Conservation (phyloP, 106 monocot genomes). For the Cymbidium sinense region DNA sequence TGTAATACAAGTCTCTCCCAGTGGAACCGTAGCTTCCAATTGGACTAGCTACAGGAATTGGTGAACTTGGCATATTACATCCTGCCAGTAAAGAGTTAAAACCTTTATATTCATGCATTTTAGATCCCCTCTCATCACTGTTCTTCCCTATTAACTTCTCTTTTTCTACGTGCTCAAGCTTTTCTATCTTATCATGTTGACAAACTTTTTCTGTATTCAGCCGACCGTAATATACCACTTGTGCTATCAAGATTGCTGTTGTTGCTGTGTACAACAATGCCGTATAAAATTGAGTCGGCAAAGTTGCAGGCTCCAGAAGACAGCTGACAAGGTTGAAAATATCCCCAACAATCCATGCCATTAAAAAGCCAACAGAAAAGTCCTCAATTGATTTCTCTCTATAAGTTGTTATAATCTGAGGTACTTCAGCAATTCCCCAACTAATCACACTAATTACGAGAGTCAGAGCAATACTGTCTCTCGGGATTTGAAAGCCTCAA, state of each 20-base stretch:
- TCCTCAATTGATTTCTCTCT: slow-evolving; percentile 57
- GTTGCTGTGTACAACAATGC: slow-evolving; percentile 70
- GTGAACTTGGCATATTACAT: slow-evolving; percentile 24
- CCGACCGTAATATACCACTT: slow-evolving; percentile 57
- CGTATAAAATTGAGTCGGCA: slow-evolving; percentile 81
- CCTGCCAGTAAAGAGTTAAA: background rate
- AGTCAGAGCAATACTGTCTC: slow-evolving; percentile 24
- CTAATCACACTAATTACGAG: slow-evolving; percentile 64
- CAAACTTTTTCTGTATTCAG: background rate
- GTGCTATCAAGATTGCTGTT: slow-evolving; percentile 50
- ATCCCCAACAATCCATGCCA: slow-evolving; percentile 84
- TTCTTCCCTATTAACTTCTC: slow-evolving; percentile 10
- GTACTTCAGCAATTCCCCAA: slow-evolving; percentile 86
- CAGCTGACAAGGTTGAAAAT: slow-evolving; percentile 77
- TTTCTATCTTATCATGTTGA: slow-evolving; percentile 1
- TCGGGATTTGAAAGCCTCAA: no score
- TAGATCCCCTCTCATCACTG: slow-evolving; percentile 11
- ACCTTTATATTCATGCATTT: background rate
- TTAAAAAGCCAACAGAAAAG: slow-evolving; percentile 56
- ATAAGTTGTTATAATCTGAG: slow-evolving; percentile 74
- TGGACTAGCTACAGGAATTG: slow-evolving; percentile 46
- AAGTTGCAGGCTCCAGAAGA: slow-evolving; percentile 69
- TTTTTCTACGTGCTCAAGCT: slow-evolving; percentile 12
- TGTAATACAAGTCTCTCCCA: slow-evolving; percentile 60
- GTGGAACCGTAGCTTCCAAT: slow-evolving; percentile 11